Conservation (phyloP, 2,329 filamentous ascomycete species). For the Stagonosporopsis cucurbitacearum region DNA sequence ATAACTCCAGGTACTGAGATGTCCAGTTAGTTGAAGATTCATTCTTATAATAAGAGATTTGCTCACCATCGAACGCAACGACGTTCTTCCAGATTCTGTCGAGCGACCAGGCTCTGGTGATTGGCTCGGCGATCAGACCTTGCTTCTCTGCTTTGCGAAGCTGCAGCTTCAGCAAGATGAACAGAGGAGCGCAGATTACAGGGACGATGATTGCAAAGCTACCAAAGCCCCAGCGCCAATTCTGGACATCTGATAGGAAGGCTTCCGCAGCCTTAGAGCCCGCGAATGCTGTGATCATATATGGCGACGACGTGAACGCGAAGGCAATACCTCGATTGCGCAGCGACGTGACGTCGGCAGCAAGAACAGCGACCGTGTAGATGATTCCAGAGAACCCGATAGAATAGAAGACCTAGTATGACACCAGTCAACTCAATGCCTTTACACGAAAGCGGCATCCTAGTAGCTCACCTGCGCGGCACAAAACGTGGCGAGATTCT, state of each 20-base stretch:
- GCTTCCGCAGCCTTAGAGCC: constrained; percentile 58
- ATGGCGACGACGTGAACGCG: constrained; percentile 49
- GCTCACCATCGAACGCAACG: constrained; percentile 20
- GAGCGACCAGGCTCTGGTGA: constrained; percentile 52
- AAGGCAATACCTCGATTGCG: constrained; percentile 55
- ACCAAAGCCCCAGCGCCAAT: constrained; percentile 71
- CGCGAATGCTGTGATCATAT: constrained; percentile 23
- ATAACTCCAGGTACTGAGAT: constrained; percentile 54
- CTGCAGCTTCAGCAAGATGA: constrained; percentile 31
- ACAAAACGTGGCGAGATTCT: constrained; percentile 52
- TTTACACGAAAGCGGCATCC: too few relatives aligned
- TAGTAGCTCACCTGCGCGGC: background rate
- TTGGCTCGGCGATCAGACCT: constrained; percentile 56
- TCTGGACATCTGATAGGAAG: constrained; percentile 59
- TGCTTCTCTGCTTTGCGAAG: constrained; percentile 63
- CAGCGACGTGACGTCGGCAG: constrained; percentile 69
- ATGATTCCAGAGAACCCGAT: constrained; percentile 67
- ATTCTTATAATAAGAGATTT: background rate
- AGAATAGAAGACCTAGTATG: constrained; percentile 54
- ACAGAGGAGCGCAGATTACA: constrained; percentile 52
- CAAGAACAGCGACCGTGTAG: constrained; percentile 67
- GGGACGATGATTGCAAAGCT: constrained; percentile 69
- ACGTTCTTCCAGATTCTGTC: constrained; percentile 51
- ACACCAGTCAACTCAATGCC: background rate
- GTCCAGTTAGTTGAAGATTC: constrained; percentile 24